Percentiles rank a stretch among this genome's conserved stretches.
Evolutionary conservation across 1,284 basidiomycete species (phyloP).

Genomic region (Sphaerobolus stellatus): DNA sequence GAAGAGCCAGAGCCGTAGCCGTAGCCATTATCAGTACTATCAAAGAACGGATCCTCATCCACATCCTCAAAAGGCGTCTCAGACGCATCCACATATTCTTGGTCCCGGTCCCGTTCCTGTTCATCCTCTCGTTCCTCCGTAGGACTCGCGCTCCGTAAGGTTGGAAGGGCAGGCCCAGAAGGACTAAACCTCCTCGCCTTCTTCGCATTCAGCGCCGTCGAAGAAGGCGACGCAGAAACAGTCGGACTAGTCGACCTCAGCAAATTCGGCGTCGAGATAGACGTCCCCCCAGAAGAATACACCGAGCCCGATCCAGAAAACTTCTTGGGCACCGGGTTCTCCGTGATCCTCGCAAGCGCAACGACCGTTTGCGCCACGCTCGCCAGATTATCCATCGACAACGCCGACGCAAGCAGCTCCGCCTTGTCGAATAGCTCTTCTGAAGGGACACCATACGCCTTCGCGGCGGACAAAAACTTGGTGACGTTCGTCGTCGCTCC

Average conservation of each 20-base stretch:
- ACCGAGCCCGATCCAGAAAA: slow-evolving; percentile 33
- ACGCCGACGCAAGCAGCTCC: slow-evolving; percentile 57
- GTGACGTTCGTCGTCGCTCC: slow-evolving; percentile 67
- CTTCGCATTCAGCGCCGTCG: background rate
- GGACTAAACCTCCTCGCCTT: slow-evolving; percentile 51
- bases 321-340: slow-evolving; percentile 24
- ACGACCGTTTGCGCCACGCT: slow-evolving; percentile 69
- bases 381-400: slow-evolving; percentile 54
- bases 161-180: slow-evolving; percentile 48
- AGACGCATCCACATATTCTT: too few species aligned
- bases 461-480: slow-evolving; percentile 68
- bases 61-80: too few species aligned
- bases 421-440: slow-evolving; percentile 68
- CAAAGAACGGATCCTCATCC: too few species aligned
- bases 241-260: slow-evolving; percentile 21
- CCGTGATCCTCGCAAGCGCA: slow-evolving; percentile 60
- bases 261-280: slow-evolving; percentile 66
- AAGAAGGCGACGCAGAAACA: background rate
- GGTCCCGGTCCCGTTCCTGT: slow-evolving; percentile 7
- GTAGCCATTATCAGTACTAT: too few species aligned
- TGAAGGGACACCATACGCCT: slow-evolving; percentile 52
- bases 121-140: slow-evolving; percentile 27
- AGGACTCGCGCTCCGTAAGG: slow-evolving; percentile 54
- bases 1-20: too few species aligned
- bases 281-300: slow-evolving; percentile 36